Conservation (phyloP, 2,329 filamentous ascomycete species). For the Diplodia sapinea region DNA sequence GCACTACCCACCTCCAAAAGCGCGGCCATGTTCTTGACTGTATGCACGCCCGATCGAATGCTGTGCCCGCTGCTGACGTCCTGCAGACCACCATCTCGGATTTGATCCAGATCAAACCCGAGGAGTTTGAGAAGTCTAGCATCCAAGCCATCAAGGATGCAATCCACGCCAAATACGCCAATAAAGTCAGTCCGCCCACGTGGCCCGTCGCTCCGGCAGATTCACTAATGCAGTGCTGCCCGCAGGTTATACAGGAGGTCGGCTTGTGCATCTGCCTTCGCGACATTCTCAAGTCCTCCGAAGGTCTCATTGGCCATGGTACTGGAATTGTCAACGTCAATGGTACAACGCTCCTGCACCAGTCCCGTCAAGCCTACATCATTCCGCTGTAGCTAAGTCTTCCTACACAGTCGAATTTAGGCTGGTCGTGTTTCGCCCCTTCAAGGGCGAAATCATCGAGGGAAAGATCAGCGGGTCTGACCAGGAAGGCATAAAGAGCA, state of each 20-base stretch:
- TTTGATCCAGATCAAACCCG: conserved; percentile 87
- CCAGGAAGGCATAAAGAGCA: conserved; percentile 73
- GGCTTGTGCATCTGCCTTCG: conserved; percentile 94
- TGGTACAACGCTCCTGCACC: conserved; percentile 58
- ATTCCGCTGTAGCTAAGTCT: background rate
- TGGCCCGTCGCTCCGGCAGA: background rate
- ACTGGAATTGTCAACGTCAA: conserved; percentile 94
- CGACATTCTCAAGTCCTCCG: conserved; percentile 85
- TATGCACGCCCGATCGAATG: conserved; percentile 12
- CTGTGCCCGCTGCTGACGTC: conserved; percentile 17
- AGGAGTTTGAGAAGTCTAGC: conserved; percentile 85
- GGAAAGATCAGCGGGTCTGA: conserved; percentile 80
- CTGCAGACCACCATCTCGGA: conserved; percentile 87
- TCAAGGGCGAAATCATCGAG: conserved; percentile 89
- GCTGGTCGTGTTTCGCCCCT: conserved; percentile 90
- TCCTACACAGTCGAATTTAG: conserved; percentile 78
- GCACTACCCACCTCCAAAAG: background rate
- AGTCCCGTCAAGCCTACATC: background rate
- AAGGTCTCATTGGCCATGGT: conserved; percentile 92
- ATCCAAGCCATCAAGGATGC: conserved; percentile 90
- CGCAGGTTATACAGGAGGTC: conserved; percentile 84
- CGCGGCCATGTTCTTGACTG: conserved; percentile 30
- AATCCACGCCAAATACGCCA: conserved; percentile 95
- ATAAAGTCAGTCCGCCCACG: conserved; percentile 65
- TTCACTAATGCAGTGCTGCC: conserved; percentile 24